Evolutionary conservation across 345 rosid genomes (phyloP).

Genomic region (Lagerstroemia speciosa): DNA sequence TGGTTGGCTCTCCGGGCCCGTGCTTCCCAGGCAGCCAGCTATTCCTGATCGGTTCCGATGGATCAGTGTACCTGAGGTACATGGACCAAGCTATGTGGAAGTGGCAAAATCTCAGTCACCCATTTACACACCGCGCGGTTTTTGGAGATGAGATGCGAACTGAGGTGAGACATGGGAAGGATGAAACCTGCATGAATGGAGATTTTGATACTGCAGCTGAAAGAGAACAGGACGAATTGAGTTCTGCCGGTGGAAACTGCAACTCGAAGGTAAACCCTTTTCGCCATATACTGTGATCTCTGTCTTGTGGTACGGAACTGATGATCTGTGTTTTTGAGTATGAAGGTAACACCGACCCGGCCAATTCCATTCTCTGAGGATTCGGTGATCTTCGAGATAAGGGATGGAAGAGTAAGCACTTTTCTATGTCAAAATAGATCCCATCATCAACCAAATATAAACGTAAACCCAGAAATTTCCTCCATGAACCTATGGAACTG

Average conservation of each 20-base stretch:
- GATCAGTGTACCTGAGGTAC: conserved; percentile 45
- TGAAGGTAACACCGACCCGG: conserved; percentile 55
- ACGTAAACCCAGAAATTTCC: background rate
- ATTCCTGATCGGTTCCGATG: conserved; percentile 52
- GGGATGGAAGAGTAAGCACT: conserved; percentile 63
- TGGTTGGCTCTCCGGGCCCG: conserved; percentile 53
- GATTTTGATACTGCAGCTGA: conserved; percentile 24
- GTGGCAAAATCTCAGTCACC: conserved; percentile 49
- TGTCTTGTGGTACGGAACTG: background rate
- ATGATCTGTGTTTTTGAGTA: conserved; percentile 2
- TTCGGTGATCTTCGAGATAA: conserved; percentile 47
- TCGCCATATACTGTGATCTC: background rate
- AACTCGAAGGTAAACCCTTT: background rate
- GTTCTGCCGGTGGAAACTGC: conserved; percentile 32
- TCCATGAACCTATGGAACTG: background rate
- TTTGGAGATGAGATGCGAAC: conserved; percentile 14
- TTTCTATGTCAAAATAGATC: background rate
- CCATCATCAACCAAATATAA: background rate
- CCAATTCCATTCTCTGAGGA: conserved; percentile 53
- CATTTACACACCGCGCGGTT: conserved; percentile 13
- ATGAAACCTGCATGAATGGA: conserved; percentile 25
- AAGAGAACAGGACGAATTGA: conserved; percentile 15
- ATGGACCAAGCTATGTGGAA: conserved; percentile 46
- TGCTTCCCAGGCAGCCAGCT: conserved; percentile 43
- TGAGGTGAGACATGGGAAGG: background rate